Evolutionary conservation across 2,329 filamentous ascomycete species (phyloP), one percentile per base, ranked within the genome.

Genomic region (Ramichloridium luteum): DNA sequence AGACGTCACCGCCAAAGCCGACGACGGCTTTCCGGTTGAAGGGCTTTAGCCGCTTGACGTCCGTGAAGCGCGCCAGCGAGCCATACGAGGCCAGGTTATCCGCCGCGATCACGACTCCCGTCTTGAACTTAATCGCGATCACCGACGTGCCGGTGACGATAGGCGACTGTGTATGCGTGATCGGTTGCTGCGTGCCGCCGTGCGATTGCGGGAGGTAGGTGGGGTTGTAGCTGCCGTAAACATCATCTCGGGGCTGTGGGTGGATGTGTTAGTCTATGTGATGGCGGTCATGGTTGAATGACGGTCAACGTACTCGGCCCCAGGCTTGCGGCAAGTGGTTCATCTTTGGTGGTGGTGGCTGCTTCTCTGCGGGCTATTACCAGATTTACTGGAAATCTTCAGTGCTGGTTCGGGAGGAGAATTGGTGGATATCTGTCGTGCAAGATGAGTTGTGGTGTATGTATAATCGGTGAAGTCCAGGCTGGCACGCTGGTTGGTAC

Each of bases 81-180:
- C 90, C 90, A 61, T 98, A 98, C 36, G 90, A 98, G 47, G 90
- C 90, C 44, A 98, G 67, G 66, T 96, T 98, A 62, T 98, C 90
- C 50, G 90, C 84, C 31, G 88, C 90, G 57, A 98, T 88, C 51
- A 93, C 86, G 43, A 98, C 85, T 54, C 90, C 90, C 47, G 86
- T 83, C 54, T 85, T 88, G 71, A 85, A 98, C 68, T 96, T 96
- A 57, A 94, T 72, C 43, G 79, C 90, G 35, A 98, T 63, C 42
- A 98, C 90, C 32, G 90, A 96, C 30, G 90, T 96, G 54, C 90
- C 90, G 31, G 90, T 98, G 40, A 98, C 90, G 46, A 93, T 79
- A 51, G 90, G 90, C 17, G 76, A 77, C 62, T 93, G 85, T 34
- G 90, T 94, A 61, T 92, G 83, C 53, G 85, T 74, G 55, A 74